These are phyloP conservation scores for Abelmoschus esculentus DNA, from an alignment of 345 rosid species.

Conservation along the genomic window DNA sequence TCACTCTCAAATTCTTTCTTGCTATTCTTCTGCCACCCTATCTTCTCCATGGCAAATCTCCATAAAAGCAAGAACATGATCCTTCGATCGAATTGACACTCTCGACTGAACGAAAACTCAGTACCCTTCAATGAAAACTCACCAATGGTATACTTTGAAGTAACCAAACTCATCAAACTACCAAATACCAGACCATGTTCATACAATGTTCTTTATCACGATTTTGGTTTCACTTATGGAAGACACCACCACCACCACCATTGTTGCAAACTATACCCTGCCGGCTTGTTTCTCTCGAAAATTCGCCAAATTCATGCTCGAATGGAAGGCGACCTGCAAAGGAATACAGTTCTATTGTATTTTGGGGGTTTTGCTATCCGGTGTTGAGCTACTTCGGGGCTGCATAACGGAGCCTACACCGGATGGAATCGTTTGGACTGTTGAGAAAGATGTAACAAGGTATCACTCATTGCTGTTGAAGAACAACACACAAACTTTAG, in stretches of 20 bases:
- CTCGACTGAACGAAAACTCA: slow-evolving; percentile 20
- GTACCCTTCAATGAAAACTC: slow-evolving; percentile 17
- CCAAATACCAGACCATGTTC: slow-evolving; percentile 47
- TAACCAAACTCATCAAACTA: slow-evolving; percentile 44
- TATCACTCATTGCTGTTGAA: slow-evolving; percentile 54
- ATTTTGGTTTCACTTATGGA: slow-evolving; percentile 59
- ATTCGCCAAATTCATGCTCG: slow-evolving; percentile 63
- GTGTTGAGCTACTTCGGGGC: slow-evolving; percentile 82
- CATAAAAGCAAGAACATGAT: slow-evolving; percentile 22
- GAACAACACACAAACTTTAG: slow-evolving; percentile 43
- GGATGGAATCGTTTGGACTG: slow-evolving; percentile 37
- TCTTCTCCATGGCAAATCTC: slow-evolving; percentile 30
- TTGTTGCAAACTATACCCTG: slow-evolving; percentile 54
- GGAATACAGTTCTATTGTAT: slow-evolving; percentile 80
- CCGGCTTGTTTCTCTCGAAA: slow-evolving; percentile 47
- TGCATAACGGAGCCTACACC: slow-evolving; percentile 80
- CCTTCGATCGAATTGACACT: slow-evolving; percentile 24
- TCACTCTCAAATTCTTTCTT: slow-evolving; percentile 20
- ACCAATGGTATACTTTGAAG: slow-evolving; percentile 69
- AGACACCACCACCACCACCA: slow-evolving; percentile 65
- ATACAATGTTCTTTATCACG: slow-evolving; percentile 48
- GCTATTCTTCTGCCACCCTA: slow-evolving; percentile 22
- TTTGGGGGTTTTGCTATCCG: slow-evolving; percentile 79
- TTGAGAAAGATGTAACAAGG: slow-evolving; percentile 71
- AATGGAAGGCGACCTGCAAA: slow-evolving; percentile 63